phyloP scores from a whole-genome alignment of 441 rosid species.

The Theobroma grandiflorum region DNA sequence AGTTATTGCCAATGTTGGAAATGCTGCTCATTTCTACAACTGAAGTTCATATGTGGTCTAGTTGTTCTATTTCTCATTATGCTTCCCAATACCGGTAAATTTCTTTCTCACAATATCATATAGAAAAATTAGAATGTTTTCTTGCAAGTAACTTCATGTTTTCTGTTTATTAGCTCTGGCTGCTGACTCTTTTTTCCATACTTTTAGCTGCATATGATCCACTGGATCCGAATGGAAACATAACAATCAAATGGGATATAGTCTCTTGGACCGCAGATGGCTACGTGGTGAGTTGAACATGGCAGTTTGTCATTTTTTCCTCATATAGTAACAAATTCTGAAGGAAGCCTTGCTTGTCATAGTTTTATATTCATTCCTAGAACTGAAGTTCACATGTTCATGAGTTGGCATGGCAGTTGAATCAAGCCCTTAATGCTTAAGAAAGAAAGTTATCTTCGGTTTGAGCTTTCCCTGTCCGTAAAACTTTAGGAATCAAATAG shows the following conservation, averaged over 20 bases:
- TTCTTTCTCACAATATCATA: slow-evolving; percentile 17
- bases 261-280: slow-evolving; percentile 84
- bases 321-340: background rate
- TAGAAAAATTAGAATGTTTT: slow-evolving; percentile 6
- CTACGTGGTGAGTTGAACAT: slow-evolving; percentile 55
- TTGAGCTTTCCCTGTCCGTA: background rate
- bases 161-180: background rate
- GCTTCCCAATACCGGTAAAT: slow-evolving; percentile 54
- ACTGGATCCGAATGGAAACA: slow-evolving; percentile 71
- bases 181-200: slow-evolving; percentile 24
- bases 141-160: background rate
- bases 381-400: background rate
- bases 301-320: background rate
- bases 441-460: background rate
- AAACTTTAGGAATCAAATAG: background rate
- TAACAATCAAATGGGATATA: slow-evolving; percentile 78
- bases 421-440: background rate
- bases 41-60: slow-evolving; percentile 36
- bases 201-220: slow-evolving; percentile 70
- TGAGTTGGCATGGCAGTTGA: background rate
- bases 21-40: slow-evolving; percentile 26
- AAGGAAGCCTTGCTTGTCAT: background rate
- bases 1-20: slow-evolving; percentile 2
- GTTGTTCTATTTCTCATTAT: slow-evolving; percentile 37
- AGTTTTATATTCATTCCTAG: background rate